Conservation (phyloP, 1,284 basidiomycete genomes). For the Cryptococcus maquisensis region DNA sequence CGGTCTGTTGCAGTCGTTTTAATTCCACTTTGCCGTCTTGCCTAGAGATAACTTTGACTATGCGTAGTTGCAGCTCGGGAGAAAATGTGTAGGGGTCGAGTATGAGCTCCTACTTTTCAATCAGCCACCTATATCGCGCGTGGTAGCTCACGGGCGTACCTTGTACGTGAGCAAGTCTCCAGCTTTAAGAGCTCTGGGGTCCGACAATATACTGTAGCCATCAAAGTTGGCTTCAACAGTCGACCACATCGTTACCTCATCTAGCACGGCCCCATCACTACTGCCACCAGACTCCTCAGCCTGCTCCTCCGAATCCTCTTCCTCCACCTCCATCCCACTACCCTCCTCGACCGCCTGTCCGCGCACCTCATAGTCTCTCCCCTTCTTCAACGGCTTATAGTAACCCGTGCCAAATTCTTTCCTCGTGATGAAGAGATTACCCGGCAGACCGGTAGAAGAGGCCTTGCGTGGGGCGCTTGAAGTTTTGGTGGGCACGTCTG, state of each 20-base stretch:
- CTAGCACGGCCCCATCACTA: background rate
- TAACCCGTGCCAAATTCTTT: conserved; percentile 16
- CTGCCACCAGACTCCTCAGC: conserved; percentile 1
- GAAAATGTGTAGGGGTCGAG: conserved; percentile 35
- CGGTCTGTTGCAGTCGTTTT: conserved; percentile 7
- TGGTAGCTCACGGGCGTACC: conserved; percentile 18
- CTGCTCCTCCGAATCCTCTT: background rate
- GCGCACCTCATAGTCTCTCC: background rate
- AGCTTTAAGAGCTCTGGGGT: background rate
- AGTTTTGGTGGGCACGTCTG: background rate
- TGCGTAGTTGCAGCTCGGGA: conserved; percentile 29
- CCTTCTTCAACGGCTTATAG: background rate
- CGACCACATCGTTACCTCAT: conserved; percentile 10
- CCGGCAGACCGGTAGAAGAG: conserved; percentile 26
- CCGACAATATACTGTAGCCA: background rate
- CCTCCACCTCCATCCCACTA: background rate
- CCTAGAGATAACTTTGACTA: conserved; percentile 16
- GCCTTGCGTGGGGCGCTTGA: conserved; percentile 10
- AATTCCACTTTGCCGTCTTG: background rate
- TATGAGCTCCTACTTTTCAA: conserved; percentile 27
- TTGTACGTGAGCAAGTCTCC: conserved; percentile 30
- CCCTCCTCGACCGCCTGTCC: background rate
- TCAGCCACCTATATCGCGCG: background rate
- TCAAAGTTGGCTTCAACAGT: conserved; percentile 13
- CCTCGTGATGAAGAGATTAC: conserved; percentile 39